These are phyloP conservation scores for Daldinia bambusicola DNA, from an alignment of 495 filamentous ascomycete genomes.

Conservation along the genomic window DNA sequence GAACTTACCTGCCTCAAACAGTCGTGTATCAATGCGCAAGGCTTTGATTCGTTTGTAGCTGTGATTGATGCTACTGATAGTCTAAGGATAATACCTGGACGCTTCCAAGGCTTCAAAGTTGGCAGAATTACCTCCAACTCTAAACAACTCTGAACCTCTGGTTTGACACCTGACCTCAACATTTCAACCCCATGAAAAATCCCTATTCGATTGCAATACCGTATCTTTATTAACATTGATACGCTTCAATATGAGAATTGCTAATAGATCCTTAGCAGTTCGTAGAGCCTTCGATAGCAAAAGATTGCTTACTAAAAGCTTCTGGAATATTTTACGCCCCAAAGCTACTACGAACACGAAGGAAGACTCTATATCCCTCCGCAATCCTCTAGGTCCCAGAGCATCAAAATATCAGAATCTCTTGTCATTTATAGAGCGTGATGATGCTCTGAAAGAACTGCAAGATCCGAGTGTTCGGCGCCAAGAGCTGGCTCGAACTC, in stretches of 20 bases:
- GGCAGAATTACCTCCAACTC: no score
- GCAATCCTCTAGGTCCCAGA: not conserved
- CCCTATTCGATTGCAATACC: no score
- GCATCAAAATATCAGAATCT: not conserved
- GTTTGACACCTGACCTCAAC: no score
- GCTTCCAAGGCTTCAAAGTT: not conserved
- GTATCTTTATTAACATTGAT: not conserved
- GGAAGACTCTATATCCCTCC: not conserved
- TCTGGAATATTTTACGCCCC: not conserved
- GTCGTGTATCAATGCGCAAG: not conserved
- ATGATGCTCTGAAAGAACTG: not conserved
- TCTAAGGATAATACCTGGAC: not conserved
- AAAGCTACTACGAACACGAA: not conserved
- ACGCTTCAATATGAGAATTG: not conserved
- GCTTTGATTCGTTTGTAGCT: not conserved
- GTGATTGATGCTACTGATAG: not conserved
- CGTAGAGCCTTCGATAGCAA: not conserved
- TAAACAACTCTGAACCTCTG: no score
- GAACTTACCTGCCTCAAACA: not conserved
- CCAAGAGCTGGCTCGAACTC: not conserved
- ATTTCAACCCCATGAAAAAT: no score
- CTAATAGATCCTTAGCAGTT: not conserved
- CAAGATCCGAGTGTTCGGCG: not conserved
- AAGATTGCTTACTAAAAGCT: not conserved
- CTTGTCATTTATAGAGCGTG: not conserved